A percentile compares a stretch with the other conserved stretches of the same genome.
Evolutionary conservation across 1,139 yeast genomes (phyloP).

Genomic region (Suhomyces bolitotheri): DNA sequence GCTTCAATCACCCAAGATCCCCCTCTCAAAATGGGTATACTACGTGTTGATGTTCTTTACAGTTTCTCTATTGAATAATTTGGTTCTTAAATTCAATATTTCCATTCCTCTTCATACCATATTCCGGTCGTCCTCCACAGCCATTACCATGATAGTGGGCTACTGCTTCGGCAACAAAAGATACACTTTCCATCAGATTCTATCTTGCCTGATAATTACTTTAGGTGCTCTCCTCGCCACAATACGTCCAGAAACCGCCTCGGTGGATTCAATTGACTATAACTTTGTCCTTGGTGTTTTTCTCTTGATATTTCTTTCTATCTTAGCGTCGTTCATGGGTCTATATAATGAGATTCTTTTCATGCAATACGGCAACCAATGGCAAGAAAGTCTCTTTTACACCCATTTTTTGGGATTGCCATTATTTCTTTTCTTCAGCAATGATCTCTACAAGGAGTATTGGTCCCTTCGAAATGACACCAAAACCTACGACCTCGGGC

Average conservation of each 20-base stretch:
- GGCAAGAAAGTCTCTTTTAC: slow-evolving; percentile 68
- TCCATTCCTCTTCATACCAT: slow-evolving; percentile 70
- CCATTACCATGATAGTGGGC: slow-evolving; percentile 62
- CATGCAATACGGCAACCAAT: slow-evolving; percentile 52
- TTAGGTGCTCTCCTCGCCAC: slow-evolving; percentile 59
- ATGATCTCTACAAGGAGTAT: slow-evolving; percentile 19
- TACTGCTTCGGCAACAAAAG: slow-evolving; percentile 43
- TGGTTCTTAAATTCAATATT: slow-evolving; percentile 57
- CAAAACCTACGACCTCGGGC: not conserved
- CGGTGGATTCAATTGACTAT: slow-evolving; percentile 5
- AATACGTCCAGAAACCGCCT: slow-evolving; percentile 16
- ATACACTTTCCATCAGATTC: slow-evolving; percentile 48
- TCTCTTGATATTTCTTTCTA: slow-evolving; percentile 47
- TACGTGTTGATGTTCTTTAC: slow-evolving; percentile 54
- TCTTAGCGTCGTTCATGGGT: slow-evolving; percentile 56
- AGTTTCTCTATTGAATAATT: slow-evolving; percentile 57
- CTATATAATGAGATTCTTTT: slow-evolving; percentile 55
- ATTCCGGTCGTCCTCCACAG: slow-evolving; percentile 65
- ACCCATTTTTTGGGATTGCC: slow-evolving; percentile 61
- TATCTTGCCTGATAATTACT: slow-evolving; percentile 54
- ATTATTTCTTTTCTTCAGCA: slow-evolving; percentile 42
- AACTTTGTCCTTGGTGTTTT: slow-evolving; percentile 43
- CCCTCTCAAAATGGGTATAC: slow-evolving; percentile 48
- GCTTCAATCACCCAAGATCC: slow-evolving; percentile 42
- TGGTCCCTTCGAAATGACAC: slow-evolving; percentile 14